Conservation (phyloP, 345 rosid species). For the Camelina neglecta region DNA sequence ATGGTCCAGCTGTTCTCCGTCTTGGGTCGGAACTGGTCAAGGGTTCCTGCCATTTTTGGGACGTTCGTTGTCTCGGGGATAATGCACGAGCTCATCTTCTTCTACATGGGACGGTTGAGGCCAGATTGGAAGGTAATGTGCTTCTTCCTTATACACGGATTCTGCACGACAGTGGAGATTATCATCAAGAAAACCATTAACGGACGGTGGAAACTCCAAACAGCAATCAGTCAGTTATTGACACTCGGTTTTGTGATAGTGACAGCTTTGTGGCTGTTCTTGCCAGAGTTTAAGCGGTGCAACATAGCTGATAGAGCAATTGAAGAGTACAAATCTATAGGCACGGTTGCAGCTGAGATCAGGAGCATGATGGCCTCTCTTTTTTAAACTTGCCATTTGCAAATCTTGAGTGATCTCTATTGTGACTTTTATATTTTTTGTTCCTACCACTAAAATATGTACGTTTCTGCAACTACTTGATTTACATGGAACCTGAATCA, state of each 20-base stretch:
- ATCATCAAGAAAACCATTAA: constrained; percentile 46
- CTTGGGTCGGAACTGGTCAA: constrained; percentile 51
- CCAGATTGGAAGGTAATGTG: constrained; percentile 58
- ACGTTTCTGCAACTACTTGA: constrained; percentile 13
- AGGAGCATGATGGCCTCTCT: neutral
- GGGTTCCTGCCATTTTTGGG: constrained; percentile 44
- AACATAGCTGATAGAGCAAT: constrained; percentile 43
- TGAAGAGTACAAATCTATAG: constrained; percentile 53
- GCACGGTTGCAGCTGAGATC: constrained; percentile 18
- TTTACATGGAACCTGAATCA: constrained; percentile 16
- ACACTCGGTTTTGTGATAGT: constrained; percentile 51
- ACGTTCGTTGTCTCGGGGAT: constrained; percentile 58
- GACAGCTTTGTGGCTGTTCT: constrained; percentile 53
- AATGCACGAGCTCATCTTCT: constrained; percentile 75
- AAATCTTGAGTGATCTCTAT: constrained; percentile 1
- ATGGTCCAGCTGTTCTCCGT: constrained; percentile 2
- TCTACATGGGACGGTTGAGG: constrained; percentile 51
- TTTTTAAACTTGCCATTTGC: neutral
- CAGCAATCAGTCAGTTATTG: constrained; percentile 39
- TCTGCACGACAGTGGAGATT: constrained; percentile 47
- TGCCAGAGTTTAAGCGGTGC: constrained; percentile 45
- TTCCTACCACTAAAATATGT: neutral
- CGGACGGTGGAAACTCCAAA: constrained; percentile 38
- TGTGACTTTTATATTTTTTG: neutral
- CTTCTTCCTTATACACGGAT: constrained; percentile 65